Percentiles rank a stretch among this genome's conserved stretches.
Evolutionary conservation across 1,284 basidiomycete species (phyloP).

Genomic region (Ustilago sp.): DNA sequence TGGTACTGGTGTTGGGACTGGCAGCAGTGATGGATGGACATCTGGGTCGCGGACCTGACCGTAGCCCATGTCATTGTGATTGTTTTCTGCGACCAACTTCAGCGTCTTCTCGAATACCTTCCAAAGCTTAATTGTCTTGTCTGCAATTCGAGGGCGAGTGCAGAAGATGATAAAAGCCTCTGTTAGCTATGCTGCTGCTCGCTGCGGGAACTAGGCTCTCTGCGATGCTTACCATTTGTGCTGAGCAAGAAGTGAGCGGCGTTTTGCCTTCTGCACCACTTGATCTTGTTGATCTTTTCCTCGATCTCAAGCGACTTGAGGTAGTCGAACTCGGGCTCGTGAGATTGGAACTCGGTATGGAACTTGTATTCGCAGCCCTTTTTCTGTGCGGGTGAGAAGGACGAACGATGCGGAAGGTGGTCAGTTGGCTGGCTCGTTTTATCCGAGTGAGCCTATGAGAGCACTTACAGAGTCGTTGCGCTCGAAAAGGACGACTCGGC

Average conservation of each 20-base stretch:
- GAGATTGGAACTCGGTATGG: slow-evolving; percentile 99
- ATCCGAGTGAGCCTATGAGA: not conserved
- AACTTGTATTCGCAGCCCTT: slow-evolving; percentile 99
- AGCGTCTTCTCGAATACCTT: slow-evolving; percentile 99
- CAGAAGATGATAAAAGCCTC: not conserved
- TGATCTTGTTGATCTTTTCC: slow-evolving; percentile 99
- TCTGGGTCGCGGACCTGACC: slow-evolving; percentile 46
- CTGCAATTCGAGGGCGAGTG: slow-evolving; percentile 75
- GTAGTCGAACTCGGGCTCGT: slow-evolving; percentile 99
- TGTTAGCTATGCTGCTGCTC: not conserved
- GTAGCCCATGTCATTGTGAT: slow-evolving; percentile 76
- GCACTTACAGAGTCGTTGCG: slow-evolving; percentile 90
- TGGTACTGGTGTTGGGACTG: slow-evolving; percentile 48
- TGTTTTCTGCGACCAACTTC: slow-evolving; percentile 95
- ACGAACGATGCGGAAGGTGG: not conserved
- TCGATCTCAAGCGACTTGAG: slow-evolving; percentile 99
- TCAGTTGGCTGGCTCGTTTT: not conserved
- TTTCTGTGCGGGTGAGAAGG: slow-evolving; percentile 74
- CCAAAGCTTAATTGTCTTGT: slow-evolving; percentile 99
- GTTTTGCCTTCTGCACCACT: slow-evolving; percentile 99
- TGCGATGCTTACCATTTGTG: slow-evolving; percentile 76
- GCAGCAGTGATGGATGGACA: slow-evolving; percentile 55
- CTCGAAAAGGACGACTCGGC: slow-evolving; percentile 98
- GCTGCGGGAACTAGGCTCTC: slow-evolving; percentile 11
- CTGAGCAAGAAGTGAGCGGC: slow-evolving; percentile 95